Conservation (phyloP, 441 rosid genomes). For the Bocquillonia castaneifolia region DNA sequence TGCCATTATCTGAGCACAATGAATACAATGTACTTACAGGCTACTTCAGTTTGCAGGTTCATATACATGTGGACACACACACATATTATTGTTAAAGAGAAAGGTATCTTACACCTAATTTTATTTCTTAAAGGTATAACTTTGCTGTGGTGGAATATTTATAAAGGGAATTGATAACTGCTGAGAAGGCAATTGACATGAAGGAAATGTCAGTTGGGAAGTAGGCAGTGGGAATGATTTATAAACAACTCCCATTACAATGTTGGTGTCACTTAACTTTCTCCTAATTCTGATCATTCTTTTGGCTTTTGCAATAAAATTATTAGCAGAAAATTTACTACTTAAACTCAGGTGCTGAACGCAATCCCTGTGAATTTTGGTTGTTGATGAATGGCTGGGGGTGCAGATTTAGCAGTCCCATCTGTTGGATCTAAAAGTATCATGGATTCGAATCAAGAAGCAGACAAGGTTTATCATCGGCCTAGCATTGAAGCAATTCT, state of each 20-base stretch:
- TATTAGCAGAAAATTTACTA: conserved; percentile 40
- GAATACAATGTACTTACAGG: too few relatives aligned
- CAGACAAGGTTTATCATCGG: conserved; percentile 37
- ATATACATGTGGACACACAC: too few relatives aligned
- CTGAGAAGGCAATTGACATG: conserved; percentile 59
- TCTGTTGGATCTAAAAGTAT: conserved; percentile 37
- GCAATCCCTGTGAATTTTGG: conserved; percentile 19
- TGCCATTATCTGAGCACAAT: too few relatives aligned
- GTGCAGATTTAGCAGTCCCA: conserved; percentile 39
- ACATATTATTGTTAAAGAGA: neutral
- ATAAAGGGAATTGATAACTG: conserved; percentile 28
- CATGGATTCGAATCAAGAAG: conserved; percentile 44
- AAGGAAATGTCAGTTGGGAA: conserved; percentile 47
- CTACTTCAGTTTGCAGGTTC: too few relatives aligned
- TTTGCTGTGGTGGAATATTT: conserved; percentile 8
- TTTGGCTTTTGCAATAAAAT: conserved; percentile 49
- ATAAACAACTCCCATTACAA: conserved; percentile 23
- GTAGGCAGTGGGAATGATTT: conserved; percentile 44
- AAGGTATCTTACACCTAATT: neutral
- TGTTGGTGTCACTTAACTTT: conserved; percentile 58
- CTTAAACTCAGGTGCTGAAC: conserved; percentile 36
- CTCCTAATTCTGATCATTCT: conserved; percentile 81
- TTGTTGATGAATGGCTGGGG: conserved; percentile 48
- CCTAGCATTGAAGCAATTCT: conserved; percentile 34
- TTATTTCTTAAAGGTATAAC: neutral